These are phyloP conservation scores for Ophiostoma quercus DNA, from an alignment of 2,329 filamentous ascomycete genomes.

Conservation along the genomic window DNA sequence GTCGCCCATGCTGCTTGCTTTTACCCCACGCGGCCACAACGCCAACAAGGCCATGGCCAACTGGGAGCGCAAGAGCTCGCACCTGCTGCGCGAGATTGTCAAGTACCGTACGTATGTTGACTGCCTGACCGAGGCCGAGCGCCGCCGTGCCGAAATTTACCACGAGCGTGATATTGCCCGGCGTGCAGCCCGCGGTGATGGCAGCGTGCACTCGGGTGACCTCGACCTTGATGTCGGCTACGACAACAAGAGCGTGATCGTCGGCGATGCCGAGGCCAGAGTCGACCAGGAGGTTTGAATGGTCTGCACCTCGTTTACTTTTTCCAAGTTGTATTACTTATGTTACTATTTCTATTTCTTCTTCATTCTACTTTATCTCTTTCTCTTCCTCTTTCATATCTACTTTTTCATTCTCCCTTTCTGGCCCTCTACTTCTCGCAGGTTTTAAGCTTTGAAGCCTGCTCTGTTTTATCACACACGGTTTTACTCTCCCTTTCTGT, in stretches of 20 bases:
- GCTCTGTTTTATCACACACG: neutral
- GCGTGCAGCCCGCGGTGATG: conserved; percentile 43
- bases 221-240: neutral
- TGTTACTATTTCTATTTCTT: neutral
- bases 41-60: conserved; percentile 82
- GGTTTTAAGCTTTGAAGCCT: neutral
- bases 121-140: conserved; percentile 65
- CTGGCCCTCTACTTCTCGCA: neutral
- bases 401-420: neutral
- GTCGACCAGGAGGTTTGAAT: conserved; percentile 7
- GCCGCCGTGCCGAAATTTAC: conserved; percentile 66
- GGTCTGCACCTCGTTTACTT: neutral
- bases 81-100: conserved; percentile 87
- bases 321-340: neutral
- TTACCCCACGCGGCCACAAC: conserved; percentile 78
- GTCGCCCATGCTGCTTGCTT: conserved; percentile 80
- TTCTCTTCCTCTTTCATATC: neutral
- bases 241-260: neutral
- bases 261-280: conserved; percentile 17
- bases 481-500: neutral
- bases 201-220: conserved; percentile 22
- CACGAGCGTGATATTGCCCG: conserved; percentile 50
- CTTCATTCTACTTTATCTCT: neutral
- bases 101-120: conserved; percentile 97
- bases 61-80: conserved; percentile 94